phyloP scores from a whole-genome alignment of 768 basidiomycete genomes.

The Kwoniella mangroviensis region DNA sequence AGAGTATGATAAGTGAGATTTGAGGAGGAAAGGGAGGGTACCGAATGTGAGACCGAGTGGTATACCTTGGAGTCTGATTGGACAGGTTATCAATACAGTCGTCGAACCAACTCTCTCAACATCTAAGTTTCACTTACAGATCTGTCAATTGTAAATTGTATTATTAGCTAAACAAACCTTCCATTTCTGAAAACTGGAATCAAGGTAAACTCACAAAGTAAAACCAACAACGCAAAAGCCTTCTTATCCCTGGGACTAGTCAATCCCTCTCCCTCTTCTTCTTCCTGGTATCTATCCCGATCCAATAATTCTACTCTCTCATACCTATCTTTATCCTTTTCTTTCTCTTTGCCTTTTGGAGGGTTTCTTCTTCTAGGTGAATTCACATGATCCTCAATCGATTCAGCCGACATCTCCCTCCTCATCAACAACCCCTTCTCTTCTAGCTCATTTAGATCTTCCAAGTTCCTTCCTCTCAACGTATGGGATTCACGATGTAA shows the following conservation, averaged over 20 bases:
- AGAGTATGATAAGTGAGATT: constrained; percentile 93
- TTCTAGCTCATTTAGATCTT: constrained; percentile 46
- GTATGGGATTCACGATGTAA: constrained; percentile 28
- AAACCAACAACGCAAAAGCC: constrained; percentile 80
- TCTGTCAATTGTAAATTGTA: constrained; percentile 1
- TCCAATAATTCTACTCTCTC: constrained; percentile 10
- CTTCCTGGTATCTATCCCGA: neutral
- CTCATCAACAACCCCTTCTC: constrained; percentile 49
- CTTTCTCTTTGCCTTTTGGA: constrained; percentile 23
- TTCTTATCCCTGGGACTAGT: constrained; percentile 77
- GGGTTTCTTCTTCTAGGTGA: constrained; percentile 9
- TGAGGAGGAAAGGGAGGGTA: constrained; percentile 93
- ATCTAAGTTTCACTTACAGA: too few relatives aligned
- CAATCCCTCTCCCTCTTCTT: constrained; percentile 41
- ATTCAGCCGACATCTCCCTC: constrained; percentile 1
- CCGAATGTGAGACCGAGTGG: constrained; percentile 95
- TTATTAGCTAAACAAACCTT: too few relatives aligned
- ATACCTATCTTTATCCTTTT: constrained; percentile 25
- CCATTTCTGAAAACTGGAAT: neutral
- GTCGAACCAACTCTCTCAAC: too few relatives aligned
- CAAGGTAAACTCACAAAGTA: constrained; percentile 71
- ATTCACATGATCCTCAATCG: constrained; percentile 15
- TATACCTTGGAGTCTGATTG: constrained; percentile 81
- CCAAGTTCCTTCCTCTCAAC: constrained; percentile 46
- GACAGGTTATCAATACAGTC: too few relatives aligned